Evolutionary conservation across 495 filamentous ascomycete species (phyloP).

Genomic region (Aspergillus steynii): DNA sequence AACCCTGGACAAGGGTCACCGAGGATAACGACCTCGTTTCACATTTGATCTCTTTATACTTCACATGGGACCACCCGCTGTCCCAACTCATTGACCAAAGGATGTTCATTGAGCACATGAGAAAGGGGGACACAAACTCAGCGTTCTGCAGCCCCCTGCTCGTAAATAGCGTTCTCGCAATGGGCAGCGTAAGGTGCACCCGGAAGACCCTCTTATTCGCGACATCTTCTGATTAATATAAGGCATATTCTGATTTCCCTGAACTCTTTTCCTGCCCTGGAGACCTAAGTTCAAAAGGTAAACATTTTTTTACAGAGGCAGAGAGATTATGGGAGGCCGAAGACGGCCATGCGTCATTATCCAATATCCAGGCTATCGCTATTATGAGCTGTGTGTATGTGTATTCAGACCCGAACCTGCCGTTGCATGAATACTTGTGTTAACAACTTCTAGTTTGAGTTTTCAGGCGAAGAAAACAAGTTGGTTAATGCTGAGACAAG

Average conservation of each 20-base stretch:
- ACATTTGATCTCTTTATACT: conserved; percentile 29
- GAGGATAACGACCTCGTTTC: conserved; percentile 28
- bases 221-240: conserved; percentile 6
- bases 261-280: conserved; percentile 40
- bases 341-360: conserved; percentile 30
- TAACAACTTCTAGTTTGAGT: conserved; percentile 31
- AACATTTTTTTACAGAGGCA: conserved; percentile 36
- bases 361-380: conserved; percentile 39
- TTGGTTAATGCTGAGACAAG: conserved; percentile 40
- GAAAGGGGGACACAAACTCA: conserved; percentile 18
- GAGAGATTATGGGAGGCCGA: conserved; percentile 37
- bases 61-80: conserved; percentile 43
- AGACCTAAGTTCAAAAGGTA: conserved; percentile 31
- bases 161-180: conserved; percentile 42
- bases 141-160: conserved; percentile 39
- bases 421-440: background rate
- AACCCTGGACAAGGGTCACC: conserved; percentile 26
- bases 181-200: conserved; percentile 37
- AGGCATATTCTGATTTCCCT: conserved; percentile 50
- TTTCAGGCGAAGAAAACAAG: conserved; percentile 32
- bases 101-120: conserved; percentile 37
- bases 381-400: conserved; percentile 41
- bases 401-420: background rate
- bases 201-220: background rate
- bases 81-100: conserved; percentile 38